Percentiles rank a stretch among this genome's conserved stretches.
These are phyloP conservation scores for Sporodiniella umbellata DNA, from an alignment of 371 early-diverging fungal species.

Conservation along the genomic window DNA sequence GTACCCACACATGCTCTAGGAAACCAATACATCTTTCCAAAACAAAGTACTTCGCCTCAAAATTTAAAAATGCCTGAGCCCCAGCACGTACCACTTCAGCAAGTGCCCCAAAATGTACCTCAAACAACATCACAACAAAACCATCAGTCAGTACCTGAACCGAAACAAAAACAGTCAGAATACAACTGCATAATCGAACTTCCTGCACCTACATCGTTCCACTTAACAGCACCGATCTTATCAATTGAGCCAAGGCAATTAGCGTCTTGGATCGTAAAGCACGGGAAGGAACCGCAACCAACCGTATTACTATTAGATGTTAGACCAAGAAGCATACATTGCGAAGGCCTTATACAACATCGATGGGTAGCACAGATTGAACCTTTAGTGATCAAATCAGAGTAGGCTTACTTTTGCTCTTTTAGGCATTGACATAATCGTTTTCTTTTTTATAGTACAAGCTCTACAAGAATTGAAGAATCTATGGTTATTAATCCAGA, in stretches of 20 bases:
- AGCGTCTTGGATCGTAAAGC: slow-evolving; percentile 31
- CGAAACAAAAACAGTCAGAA: slow-evolving; percentile 4
- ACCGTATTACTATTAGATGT: slow-evolving; percentile 82
- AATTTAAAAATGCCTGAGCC: slow-evolving; percentile 17
- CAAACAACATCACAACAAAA: too few relatives aligned
- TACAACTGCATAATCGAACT: slow-evolving; percentile 4
- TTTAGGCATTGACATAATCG: background rate
- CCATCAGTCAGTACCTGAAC: background rate
- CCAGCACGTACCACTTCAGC: background rate
- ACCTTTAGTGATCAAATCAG: slow-evolving; percentile 46
- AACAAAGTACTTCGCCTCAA: background rate
- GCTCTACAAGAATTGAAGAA: slow-evolving; percentile 10
- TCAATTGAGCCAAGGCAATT: slow-evolving; percentile 42
- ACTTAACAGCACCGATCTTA: slow-evolving; percentile 20
- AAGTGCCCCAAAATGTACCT: too few relatives aligned
- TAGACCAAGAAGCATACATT: slow-evolving; percentile 65
- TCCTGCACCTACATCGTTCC: slow-evolving; percentile 21
- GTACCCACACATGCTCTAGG: slow-evolving; percentile 16
- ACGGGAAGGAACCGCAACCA: slow-evolving; percentile 19
- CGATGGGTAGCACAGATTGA: slow-evolving; percentile 75
- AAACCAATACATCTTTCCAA: background rate
- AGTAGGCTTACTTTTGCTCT: slow-evolving; percentile 28
- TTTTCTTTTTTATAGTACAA: slow-evolving; percentile 1
- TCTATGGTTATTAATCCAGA: slow-evolving; percentile 32
- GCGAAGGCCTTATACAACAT: slow-evolving; percentile 71